phyloP scores from a whole-genome alignment of 371 early-diverging fungal genomes.

The Circinella umbellata region DNA sequence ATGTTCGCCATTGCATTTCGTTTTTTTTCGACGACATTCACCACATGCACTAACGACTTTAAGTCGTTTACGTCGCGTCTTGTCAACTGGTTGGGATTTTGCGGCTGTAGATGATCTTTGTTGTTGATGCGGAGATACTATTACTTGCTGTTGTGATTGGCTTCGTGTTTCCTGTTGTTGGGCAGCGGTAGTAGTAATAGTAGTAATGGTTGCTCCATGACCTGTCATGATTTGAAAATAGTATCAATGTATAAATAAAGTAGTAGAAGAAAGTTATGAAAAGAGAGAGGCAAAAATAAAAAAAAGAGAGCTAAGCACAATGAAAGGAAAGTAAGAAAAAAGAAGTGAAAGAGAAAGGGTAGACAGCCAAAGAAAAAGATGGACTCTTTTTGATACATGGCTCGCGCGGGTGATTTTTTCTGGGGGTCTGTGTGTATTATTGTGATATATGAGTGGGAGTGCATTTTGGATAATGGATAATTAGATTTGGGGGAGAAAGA shows the following conservation, averaged over 20 bases:
- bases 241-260: not conserved
- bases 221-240: not conserved
- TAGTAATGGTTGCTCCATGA: not conserved
- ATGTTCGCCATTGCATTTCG: slow-evolving; percentile 54
- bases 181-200: not conserved
- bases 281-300: not conserved
- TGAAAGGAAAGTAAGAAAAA: not conserved
- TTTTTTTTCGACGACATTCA: slow-evolving; percentile 65
- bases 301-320: too few species aligned
- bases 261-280: not conserved
- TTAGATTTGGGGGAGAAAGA: not conserved
- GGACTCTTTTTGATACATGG: not conserved
- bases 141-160: not conserved
- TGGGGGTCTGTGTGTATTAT: not conserved
- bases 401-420: not conserved
- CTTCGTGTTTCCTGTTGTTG: not conserved
- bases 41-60: slow-evolving; percentile 49
- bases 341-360: slow-evolving; percentile 1
- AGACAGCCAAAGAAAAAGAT: not conserved
- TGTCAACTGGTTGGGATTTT: slow-evolving; percentile 24
- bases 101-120: not conserved
- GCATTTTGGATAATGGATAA: too few species aligned
- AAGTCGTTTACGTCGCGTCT: slow-evolving; percentile 45
- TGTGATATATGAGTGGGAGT: not conserved
- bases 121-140: not conserved